These are phyloP conservation scores for Fusarium musae DNA, from an alignment of 2,329 filamentous ascomycete genomes.

Conservation along the genomic window DNA sequence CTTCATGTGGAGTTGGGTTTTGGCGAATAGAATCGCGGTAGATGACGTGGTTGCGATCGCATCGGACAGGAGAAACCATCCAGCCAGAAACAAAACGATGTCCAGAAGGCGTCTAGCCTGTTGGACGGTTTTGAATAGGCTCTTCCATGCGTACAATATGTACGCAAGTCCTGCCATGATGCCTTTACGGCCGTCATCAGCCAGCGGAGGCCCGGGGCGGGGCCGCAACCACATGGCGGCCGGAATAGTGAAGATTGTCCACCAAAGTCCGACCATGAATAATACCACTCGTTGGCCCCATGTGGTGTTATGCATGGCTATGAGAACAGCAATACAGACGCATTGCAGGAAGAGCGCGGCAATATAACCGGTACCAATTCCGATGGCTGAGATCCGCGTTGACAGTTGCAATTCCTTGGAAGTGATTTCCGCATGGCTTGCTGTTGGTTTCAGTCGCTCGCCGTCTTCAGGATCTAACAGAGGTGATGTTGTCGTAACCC, in stretches of 20 bases:
- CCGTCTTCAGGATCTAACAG: constrained; percentile 58
- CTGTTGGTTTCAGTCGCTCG: constrained; percentile 51
- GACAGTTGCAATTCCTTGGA: constrained; percentile 80
- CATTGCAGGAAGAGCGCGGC: constrained; percentile 88
- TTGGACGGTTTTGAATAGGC: constrained; percentile 81
- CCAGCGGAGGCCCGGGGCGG: constrained; percentile 85
- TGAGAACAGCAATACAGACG: constrained; percentile 79
- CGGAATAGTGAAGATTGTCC: constrained; percentile 90
- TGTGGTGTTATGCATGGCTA: constrained; percentile 78
- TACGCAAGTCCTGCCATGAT: constrained; percentile 71
- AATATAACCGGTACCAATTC: constrained; percentile 93
- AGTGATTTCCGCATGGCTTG: constrained; percentile 63
- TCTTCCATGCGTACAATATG: constrained; percentile 85
- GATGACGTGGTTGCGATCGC: constrained; percentile 94
- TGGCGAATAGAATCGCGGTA: constrained; percentile 94
- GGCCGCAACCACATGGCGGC: constrained; percentile 88
- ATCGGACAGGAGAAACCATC: constrained; percentile 95
- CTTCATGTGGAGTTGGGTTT: constrained; percentile 90
- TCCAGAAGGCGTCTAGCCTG: constrained; percentile 79
- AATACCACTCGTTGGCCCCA: constrained; percentile 89
- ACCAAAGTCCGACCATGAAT: constrained; percentile 90
- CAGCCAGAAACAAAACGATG: constrained; percentile 81
- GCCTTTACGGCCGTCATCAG: constrained; percentile 53
- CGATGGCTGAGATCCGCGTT: constrained; percentile 89
- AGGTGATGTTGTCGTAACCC: constrained; percentile 58